Base-by-base conservation (phyloP, 2,329 filamentous ascomycete species). In the Decorospora gaudefroyi region DNA sequence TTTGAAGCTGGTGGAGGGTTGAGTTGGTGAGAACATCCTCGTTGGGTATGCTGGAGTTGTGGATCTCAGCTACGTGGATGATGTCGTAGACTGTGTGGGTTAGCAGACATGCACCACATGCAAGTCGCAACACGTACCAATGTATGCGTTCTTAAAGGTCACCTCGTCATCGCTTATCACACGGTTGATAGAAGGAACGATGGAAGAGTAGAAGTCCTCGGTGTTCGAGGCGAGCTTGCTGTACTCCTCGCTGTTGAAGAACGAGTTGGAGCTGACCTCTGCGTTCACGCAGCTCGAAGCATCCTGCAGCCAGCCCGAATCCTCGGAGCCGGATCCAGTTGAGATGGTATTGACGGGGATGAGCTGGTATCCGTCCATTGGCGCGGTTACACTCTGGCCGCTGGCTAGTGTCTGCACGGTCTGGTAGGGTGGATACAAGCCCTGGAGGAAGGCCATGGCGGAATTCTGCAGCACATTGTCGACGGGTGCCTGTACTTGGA, bases 381-480 rank as follows among this genome's bases (percentile, higher is more conserved):
- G 90, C 1, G 83, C 75, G 44, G 82, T 73, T 9, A 91, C 75
- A 3, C 72, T 74, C 15, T 80, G 81, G 35, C 86, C 86, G 69
- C 95, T 90, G 59, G 81, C 82, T 27, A 96, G 79, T 2, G 75
- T 82, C 71, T 88, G 78, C 23, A 77, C 65, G 2, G 57, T 63
- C 32, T 64, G 56, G 1, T 85, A 82, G 1, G 91, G 89, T 7
- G 91, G 91, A 67, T 96, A 96, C 13, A 96, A 77, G 19, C 84
- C 90, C 73, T 96, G 91, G 19, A 92, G 73, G 74, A 95, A 96
- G 21, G 82, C 87, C 31, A 81, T 77, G 46, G 88, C 89, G 2
- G 89, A 92, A 72, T 82, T 87, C 68, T 91, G 86, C 19, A 96
- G 79, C 12, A 96, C 88, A 29, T 78, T 78, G 69, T 95, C 87